Evolutionary conservation across 768 basidiomycete species (phyloP).

Genomic region (Mycena galopus): DNA sequence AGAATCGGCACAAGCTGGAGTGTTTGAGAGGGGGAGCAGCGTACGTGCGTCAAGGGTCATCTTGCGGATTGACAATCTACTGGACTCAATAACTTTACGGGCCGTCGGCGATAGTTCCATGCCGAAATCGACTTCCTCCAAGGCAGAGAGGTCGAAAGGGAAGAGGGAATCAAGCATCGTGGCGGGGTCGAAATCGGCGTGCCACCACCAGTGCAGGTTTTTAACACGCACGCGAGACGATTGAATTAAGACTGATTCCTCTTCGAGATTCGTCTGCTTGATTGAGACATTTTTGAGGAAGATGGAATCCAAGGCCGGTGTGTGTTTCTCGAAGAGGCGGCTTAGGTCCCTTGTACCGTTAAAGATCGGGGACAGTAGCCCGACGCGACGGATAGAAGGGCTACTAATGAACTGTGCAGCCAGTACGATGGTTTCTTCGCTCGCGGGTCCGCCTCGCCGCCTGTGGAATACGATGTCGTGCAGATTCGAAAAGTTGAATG

Average conservation of each 20-base stretch:
- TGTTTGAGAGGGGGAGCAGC: background rate
- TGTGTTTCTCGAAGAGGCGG: conserved; percentile 8
- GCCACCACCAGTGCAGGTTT: background rate
- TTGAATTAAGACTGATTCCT: background rate
- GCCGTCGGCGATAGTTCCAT: background rate
- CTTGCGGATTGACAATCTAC: background rate
- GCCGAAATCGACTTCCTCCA: background rate
- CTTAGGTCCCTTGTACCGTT: background rate
- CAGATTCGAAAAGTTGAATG: conserved; percentile 17
- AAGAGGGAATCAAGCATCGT: background rate
- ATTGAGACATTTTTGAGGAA: background rate
- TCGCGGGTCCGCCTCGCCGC: background rate
- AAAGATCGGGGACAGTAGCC: conserved; percentile 4
- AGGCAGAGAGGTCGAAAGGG: conserved; percentile 9
- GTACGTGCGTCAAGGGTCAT: conserved; percentile 10
- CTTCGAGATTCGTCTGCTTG: background rate
- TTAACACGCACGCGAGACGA: background rate
- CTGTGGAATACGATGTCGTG: conserved; percentile 12
- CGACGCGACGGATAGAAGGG: conserved; percentile 6
- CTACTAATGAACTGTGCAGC: background rate
- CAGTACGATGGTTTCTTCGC: background rate
- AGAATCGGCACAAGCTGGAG: too few relatives aligned
- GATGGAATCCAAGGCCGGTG: background rate
- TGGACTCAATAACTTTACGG: background rate
- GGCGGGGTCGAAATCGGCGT: background rate